Evolutionary conservation across 2,329 filamentous ascomycete genomes (phyloP).

Genomic region (Epichloe uncinata): DNA sequence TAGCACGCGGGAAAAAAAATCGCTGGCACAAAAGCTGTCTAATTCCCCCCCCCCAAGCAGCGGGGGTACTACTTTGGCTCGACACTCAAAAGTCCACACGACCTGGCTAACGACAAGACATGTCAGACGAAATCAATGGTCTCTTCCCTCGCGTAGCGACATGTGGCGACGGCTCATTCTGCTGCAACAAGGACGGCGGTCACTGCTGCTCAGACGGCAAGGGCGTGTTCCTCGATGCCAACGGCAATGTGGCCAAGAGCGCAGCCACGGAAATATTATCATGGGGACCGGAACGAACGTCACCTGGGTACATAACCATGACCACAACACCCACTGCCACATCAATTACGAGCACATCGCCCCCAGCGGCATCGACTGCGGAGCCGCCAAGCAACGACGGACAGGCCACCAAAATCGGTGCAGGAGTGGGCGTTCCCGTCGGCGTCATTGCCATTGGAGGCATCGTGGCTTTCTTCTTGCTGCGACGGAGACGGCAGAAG

Average conservation of each 20-base stretch:
- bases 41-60: no score
- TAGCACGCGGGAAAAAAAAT: neutral
- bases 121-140: neutral
- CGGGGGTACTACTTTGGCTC: no score
- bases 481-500: neutral
- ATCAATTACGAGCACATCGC: neutral
- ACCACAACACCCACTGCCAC: neutral
- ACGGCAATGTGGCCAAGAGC: neutral
- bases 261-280: neutral
- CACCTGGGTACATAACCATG: neutral
- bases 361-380: neutral
- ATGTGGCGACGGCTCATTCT: conserved; percentile 1
- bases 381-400: neutral
- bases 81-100: no score
- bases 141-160: neutral
- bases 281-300: conserved; percentile 1
- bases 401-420: neutral
- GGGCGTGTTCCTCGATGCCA: conserved; percentile 1
- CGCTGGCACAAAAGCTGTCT: no score
- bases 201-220: neutral
- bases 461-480: neutral
- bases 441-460: neutral
- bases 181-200: neutral
- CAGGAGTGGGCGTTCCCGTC: neutral
- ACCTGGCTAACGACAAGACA: neutral